These are phyloP conservation scores for Neurospora sp. DNA, from an alignment of 495 filamentous ascomycete genomes.

Conservation along the genomic window DNA sequence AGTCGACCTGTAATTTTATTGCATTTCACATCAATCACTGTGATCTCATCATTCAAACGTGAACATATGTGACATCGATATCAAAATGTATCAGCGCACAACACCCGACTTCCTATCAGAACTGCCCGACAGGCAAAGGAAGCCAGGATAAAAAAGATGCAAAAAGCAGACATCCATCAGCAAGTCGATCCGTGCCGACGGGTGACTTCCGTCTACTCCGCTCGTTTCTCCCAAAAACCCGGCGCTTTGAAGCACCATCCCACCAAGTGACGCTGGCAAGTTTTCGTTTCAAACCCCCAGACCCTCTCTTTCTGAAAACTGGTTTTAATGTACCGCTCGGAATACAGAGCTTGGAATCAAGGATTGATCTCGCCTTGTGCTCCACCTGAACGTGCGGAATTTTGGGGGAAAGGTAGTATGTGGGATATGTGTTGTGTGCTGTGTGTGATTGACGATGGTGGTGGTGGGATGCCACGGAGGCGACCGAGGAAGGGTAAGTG, in stretches of 20 bases:
- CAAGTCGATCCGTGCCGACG: too few species aligned
- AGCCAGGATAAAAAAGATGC: background rate
- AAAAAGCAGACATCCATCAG: background rate
- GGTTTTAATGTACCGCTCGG: conserved; percentile 43
- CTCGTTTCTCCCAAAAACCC: background rate
- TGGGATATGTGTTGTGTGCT: background rate
- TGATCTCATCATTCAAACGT: background rate
- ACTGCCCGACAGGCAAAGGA: background rate
- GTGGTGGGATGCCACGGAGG: too few species aligned
- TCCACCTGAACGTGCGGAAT: conserved; percentile 50
- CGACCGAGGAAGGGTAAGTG: too few species aligned
- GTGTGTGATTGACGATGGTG: too few species aligned
- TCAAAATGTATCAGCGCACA: background rate
- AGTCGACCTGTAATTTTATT: background rate
- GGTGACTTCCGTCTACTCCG: too few species aligned
- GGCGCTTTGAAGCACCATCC: too few species aligned
- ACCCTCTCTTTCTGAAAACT: too few species aligned
- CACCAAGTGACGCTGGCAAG: too few species aligned
- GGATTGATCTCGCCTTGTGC: conserved; percentile 55
- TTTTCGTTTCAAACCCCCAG: too few species aligned
- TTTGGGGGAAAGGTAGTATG: background rate
- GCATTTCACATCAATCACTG: background rate
- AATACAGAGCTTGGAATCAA: conserved; percentile 52
- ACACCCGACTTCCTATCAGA: background rate
- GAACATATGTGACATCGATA: background rate